phyloP scores from a whole-genome alignment of 441 rosid species.

The Macaranga tanarius region DNA sequence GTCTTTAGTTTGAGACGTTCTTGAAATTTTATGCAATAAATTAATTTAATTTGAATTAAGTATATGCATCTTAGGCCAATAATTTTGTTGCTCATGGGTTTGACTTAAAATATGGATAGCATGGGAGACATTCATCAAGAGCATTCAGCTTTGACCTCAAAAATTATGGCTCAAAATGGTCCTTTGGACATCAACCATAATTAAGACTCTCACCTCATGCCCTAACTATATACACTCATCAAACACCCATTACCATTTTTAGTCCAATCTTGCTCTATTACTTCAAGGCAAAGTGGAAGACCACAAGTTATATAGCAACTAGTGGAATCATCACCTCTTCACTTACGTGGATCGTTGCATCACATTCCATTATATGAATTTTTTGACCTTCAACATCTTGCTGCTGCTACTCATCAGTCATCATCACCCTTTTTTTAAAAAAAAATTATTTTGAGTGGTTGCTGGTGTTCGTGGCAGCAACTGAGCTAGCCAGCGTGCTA shows the following conservation, averaged over 20 bases:
- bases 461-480: constrained; percentile 27
- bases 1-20: too few species aligned
- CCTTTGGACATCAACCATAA: not conserved
- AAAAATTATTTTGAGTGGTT: not conserved
- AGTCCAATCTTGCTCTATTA: not conserved
- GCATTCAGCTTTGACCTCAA: constrained; percentile 14
- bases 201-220: constrained; percentile 4
- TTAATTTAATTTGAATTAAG: not conserved
- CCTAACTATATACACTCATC: not conserved
- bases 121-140: constrained; percentile 7
- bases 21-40: not conserved
- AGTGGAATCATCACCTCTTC: constrained; percentile 15
- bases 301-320: not conserved
- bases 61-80: not conserved
- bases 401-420: not conserved
- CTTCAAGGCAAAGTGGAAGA: not conserved
- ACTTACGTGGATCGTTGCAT: constrained; percentile 36
- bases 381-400: constrained; percentile 4
- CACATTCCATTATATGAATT: constrained; percentile 23
- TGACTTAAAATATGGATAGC: not conserved
- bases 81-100: not conserved
- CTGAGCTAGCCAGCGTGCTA: constrained; percentile 28
- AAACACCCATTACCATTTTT: not conserved
- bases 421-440: constrained; percentile 6
- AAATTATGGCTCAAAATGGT: constrained; percentile 17